A percentile compares a stretch with the other conserved stretches of the same genome.
Conservation (phyloP, 2,329 filamentous ascomycete species). For the Botryotinia globosa region DNA sequence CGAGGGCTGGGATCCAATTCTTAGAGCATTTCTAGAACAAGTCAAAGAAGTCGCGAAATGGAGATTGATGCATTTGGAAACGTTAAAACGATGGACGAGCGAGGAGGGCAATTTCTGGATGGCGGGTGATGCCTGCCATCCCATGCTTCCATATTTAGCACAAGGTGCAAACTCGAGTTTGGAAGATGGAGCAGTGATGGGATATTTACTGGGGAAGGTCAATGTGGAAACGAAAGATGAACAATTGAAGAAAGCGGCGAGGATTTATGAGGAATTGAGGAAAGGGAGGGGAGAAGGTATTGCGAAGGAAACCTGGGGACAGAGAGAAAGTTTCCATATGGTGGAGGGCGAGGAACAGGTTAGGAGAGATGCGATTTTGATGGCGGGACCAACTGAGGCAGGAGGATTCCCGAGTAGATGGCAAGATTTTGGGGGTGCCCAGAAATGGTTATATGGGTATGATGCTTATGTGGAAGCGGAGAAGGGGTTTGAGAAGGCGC, state of each 20-base stretch:
- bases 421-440: slow-evolving; percentile 56
- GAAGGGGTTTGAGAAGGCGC: slow-evolving; percentile 34
- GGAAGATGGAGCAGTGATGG: slow-evolving; percentile 66
- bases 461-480: slow-evolving; percentile 57
- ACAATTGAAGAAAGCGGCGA: slow-evolving; percentile 46
- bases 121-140: slow-evolving; percentile 59
- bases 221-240: slow-evolving; percentile 40
- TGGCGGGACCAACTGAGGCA: slow-evolving; percentile 51
- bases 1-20: slow-evolving; percentile 61
- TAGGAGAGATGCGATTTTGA: slow-evolving; percentile 52
- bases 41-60: slow-evolving; percentile 65
- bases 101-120: slow-evolving; percentile 31
- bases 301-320: slow-evolving; percentile 59
- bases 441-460: slow-evolving; percentile 64
- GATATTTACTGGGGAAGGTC: slow-evolving; percentile 54
- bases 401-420: slow-evolving; percentile 61
- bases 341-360: slow-evolving; percentile 55
- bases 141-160: slow-evolving; percentile 61
- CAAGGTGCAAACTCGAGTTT: slow-evolving; percentile 66
- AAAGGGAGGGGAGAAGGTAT: slow-evolving; percentile 53
- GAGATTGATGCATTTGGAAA: slow-evolving; percentile 58
- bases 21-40: slow-evolving; percentile 44
- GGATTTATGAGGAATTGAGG: slow-evolving; percentile 47
- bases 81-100: slow-evolving; percentile 32
- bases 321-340: slow-evolving; percentile 54